Conservation (phyloP, 148 eudicot species). For the Tetragonia tetragonoides region DNA sequence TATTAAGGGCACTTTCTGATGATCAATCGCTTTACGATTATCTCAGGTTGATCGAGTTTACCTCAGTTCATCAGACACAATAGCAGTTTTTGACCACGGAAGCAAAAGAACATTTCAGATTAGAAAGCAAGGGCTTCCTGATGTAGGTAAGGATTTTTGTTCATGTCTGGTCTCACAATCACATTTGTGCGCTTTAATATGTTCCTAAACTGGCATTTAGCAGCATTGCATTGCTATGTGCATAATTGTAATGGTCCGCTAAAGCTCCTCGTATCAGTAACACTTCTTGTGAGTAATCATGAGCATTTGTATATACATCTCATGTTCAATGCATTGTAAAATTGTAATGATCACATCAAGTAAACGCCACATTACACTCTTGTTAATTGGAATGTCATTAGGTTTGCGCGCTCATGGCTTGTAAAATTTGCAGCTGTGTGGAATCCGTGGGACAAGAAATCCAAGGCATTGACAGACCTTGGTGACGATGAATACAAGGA, state of each 20-base stretch:
- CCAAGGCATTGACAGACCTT: constrained; percentile 56
- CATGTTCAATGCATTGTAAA: no score
- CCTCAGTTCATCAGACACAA: constrained; percentile 51
- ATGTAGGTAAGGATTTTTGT: constrained; percentile 52
- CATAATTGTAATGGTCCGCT: no score
- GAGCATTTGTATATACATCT: no score
- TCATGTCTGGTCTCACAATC: background rate
- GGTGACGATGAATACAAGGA: constrained; percentile 80
- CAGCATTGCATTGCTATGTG: no score
- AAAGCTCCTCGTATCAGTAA: no score
- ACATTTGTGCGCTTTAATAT: background rate
- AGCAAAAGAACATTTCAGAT: constrained; percentile 67
- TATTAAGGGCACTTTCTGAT: background rate
- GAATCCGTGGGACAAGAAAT: constrained; percentile 94
- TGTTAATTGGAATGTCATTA: background rate
- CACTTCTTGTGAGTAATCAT: no score
- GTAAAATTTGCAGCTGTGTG: constrained; percentile 56
- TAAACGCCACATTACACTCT: no score
- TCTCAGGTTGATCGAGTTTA: constrained; percentile 76
- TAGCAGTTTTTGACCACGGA: constrained; percentile 76
- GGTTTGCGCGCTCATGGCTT: background rate
- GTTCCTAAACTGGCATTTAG: no score
- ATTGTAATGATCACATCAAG: no score
- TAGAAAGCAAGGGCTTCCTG: constrained; percentile 84
- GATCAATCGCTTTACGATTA: background rate